A percentile compares a stretch with the other conserved stretches of the same genome.
Evolutionary conservation across 192 early-diverging fungal species (phyloP).

Genomic region (Linnemannia schmuckeri): DNA sequence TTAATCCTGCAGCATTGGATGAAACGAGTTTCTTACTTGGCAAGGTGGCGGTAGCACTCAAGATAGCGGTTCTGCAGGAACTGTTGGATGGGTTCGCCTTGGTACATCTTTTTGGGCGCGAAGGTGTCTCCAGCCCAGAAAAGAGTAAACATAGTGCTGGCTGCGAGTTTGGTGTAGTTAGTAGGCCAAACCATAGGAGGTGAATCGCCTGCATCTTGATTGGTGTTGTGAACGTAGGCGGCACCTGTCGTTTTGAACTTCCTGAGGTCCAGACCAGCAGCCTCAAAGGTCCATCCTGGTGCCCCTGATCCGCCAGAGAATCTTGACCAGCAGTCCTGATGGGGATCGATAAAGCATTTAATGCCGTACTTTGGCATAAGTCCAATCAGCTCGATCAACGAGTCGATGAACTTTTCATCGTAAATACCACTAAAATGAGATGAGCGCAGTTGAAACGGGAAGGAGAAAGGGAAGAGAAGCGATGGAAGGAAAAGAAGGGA

Average conservation of each 20-base stretch:
- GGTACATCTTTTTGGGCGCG: conserved; percentile 73
- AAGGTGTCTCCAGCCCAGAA: conserved; percentile 85
- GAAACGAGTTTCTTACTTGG: conserved; percentile 53
- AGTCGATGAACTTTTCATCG: conserved; percentile 86
- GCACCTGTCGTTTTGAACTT: conserved; percentile 83
- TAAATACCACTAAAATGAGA: conserved; percentile 70
- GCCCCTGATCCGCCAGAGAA: conserved; percentile 88
- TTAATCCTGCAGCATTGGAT: background rate
- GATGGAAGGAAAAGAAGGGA: background rate
- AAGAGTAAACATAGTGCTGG: conserved; percentile 86
- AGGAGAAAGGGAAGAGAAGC: background rate
- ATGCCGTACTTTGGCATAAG: conserved; percentile 81
- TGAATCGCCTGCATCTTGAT: conserved; percentile 58
- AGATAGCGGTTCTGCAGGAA: conserved; percentile 78
- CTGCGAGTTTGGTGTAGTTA: conserved; percentile 88
- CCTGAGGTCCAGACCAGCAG: conserved; percentile 78
- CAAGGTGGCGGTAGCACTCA: conserved; percentile 76
- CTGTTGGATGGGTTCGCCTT: conserved; percentile 74
- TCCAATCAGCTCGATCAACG: conserved; percentile 73
- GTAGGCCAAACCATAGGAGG: conserved; percentile 86
- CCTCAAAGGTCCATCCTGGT: conserved; percentile 90
- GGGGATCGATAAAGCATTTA: conserved; percentile 90
- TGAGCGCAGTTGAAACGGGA: background rate
- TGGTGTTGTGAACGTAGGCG: conserved; percentile 82
- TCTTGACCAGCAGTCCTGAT: conserved; percentile 87